Evolutionary conservation across 495 filamentous ascomycete genomes (phyloP).

Genomic region (Paragyromitra xinjiangensis): DNA sequence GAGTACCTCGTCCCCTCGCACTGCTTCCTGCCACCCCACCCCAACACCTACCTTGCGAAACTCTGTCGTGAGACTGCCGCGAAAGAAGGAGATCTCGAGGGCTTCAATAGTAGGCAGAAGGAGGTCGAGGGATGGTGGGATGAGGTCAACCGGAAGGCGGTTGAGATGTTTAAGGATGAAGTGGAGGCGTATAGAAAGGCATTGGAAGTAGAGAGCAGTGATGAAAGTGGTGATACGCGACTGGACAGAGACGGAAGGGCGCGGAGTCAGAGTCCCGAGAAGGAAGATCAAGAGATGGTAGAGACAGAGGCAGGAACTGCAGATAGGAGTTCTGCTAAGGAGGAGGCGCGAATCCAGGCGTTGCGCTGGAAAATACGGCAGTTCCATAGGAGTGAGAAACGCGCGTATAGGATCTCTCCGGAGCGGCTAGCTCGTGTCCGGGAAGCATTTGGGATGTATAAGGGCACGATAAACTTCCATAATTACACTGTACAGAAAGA

Average conservation of each 20-base stretch:
- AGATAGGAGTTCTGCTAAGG: slow-evolving; percentile 24
- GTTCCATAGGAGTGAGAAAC: slow-evolving; percentile 79
- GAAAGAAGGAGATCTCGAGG: slow-evolving; percentile 73
- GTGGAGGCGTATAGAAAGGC: slow-evolving; percentile 46
- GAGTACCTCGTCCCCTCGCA: slow-evolving; percentile 95
- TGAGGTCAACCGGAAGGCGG: slow-evolving; percentile 75
- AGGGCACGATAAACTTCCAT: slow-evolving; percentile 88
- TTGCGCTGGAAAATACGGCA: slow-evolving; percentile 74
- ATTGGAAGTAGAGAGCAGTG: slow-evolving; percentile 60
- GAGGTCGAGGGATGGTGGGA: slow-evolving; percentile 85
- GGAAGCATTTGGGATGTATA: slow-evolving; percentile 72
- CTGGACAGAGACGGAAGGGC: slow-evolving; percentile 5
- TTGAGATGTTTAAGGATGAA: slow-evolving; percentile 69
- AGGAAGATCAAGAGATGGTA: slow-evolving; percentile 57
- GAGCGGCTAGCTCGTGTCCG: slow-evolving; percentile 76
- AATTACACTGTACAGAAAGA: slow-evolving; percentile 95
- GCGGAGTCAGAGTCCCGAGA: slow-evolving; percentile 16
- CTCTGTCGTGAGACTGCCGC: slow-evolving; percentile 77
- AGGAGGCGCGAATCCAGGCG: slow-evolving; percentile 28
- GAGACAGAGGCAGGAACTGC: slow-evolving; percentile 9
- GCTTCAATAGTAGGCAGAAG: slow-evolving; percentile 71
- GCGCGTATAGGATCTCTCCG: slow-evolving; percentile 78
- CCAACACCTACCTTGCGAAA: slow-evolving; percentile 80
- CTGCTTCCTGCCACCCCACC: slow-evolving; percentile 89
- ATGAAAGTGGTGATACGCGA: slow-evolving; percentile 42